phyloP scores from a whole-genome alignment of 306 rosid species.

The Dryas octopetala region DNA sequence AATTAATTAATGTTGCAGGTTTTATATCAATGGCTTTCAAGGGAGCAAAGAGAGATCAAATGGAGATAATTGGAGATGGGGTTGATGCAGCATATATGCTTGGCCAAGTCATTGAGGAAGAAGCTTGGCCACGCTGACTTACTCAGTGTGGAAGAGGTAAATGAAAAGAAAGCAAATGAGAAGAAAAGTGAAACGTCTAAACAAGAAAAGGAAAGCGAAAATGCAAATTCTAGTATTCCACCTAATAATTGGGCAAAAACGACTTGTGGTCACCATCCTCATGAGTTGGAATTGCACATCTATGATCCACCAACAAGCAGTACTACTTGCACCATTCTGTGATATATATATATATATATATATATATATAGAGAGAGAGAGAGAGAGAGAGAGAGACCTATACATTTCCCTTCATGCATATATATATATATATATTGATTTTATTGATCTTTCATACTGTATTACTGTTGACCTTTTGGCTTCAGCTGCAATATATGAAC shows the following conservation, averaged over 20 bases:
- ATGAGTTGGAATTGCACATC: neutral
- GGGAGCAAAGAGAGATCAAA: slow-evolving; percentile 16
- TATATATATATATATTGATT: too few species aligned
- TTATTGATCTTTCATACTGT: too few species aligned
- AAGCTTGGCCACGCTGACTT: slow-evolving; percentile 45
- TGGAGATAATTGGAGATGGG: slow-evolving; percentile 40
- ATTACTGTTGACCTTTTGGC: neutral
- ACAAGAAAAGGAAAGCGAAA: neutral
- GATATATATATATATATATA: neutral
- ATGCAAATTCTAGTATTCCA: neutral
- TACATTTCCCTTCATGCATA: neutral
- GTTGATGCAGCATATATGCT: slow-evolving; percentile 45
- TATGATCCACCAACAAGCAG: neutral
- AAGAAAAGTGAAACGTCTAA: neutral
- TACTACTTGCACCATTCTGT: neutral
- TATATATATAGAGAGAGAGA: too few species aligned
- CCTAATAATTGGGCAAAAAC: too few species aligned
- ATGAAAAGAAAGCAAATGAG: too few species aligned
- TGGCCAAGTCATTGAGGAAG: slow-evolving; percentile 44
- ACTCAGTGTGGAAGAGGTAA: slow-evolving; percentile 3
- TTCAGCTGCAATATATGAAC: neutral
- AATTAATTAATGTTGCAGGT: slow-evolving; percentile 11
- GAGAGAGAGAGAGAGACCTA: too few species aligned
- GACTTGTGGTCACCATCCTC: neutral
- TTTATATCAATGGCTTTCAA: slow-evolving; percentile 17